Base-by-base conservation (phyloP, 2,329 filamentous ascomycete genomes). In the Diplodia sapinea region DNA sequence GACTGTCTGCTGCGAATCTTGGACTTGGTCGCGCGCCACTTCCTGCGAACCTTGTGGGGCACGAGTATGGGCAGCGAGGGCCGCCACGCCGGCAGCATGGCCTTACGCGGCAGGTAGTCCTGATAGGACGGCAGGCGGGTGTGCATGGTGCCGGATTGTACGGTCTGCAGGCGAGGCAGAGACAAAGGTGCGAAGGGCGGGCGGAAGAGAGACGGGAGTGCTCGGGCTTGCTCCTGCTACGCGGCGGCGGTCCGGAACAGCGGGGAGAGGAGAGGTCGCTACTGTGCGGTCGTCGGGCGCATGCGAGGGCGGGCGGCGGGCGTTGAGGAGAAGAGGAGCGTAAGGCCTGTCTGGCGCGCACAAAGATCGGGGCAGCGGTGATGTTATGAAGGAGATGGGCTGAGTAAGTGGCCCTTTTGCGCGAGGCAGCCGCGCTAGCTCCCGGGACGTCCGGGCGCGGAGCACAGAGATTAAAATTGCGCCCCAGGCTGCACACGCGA, bases 1-100 rank as follows among this genome's bases (percentile, higher is more conserved):
- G 88, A 88, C 73, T 88, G 82, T 72, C 88, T 82, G 74, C 87
- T 88, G 71, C 88, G 88, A 74, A 91, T 84, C 75, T 89, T 89
- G 68, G 89, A 91, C 70, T 78, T 77, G 66, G 82, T 83, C 52
- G 81, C 81, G 68, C 89, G 84, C 77, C 91, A 83, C 79, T 86
- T 88, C 74, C 89, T 82, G 72, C 89, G 87, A 76, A 90, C 82
- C 71, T 88, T 84, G 78, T 89, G 87, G 59, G 89, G 88, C 57
- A 91, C 81, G 70, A 85, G 80, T 23, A 64, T 23, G 40, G 66
- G 66, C 57, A 68, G 50, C 57, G 66, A 63, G 29, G 66, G 66
- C 55, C 65, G 55, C 66, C 66, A 68, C 15, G 66, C 66, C 13
- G 66, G 66, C 4, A 68, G 38, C 36, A 63, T 68, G 51, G 56